A percentile compares a stretch with the other conserved stretches of the same genome.
Evolutionary conservation across 2,329 filamentous ascomycete genomes (phyloP).

Genomic region (Colletotrichum cereale): DNA sequence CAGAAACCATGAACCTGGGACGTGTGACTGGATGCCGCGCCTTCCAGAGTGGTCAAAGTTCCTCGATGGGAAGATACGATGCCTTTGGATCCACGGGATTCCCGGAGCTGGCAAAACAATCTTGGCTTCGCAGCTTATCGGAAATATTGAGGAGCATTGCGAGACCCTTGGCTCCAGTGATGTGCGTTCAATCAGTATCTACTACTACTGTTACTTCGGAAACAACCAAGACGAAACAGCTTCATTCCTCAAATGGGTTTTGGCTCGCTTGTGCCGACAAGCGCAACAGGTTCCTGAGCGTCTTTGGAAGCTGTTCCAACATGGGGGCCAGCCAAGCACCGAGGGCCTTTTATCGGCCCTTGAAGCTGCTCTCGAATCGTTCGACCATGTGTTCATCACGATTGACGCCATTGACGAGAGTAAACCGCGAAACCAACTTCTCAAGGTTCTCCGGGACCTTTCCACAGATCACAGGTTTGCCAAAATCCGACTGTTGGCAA

Average conservation of each 20-base stretch:
- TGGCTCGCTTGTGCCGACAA: neutral
- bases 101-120: conserved; percentile 11
- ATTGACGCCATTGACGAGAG: conserved; percentile 21
- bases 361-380: rapidly evolving
- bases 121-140: neutral
- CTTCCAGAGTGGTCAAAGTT: neutral
- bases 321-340: rapidly evolving
- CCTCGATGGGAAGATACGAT: neutral
- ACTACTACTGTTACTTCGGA: conserved; percentile 8
- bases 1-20: neutral
- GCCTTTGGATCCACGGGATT: conserved; percentile 8
- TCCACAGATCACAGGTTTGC: neutral
- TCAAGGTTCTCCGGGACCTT: neutral
- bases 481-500: rapidly evolving
- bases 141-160: rapidly evolving
- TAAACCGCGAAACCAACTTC: neutral
- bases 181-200: neutral
- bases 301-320: neutral
- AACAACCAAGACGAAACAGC: neutral
- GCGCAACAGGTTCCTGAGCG: rapidly evolving
- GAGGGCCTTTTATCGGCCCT: neutral
- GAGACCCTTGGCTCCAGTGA: rapidly evolving
- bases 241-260: neutral
- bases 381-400: rapidly evolving
- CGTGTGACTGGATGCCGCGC: neutral